These are phyloP conservation scores for Penicillium paxilli DNA, from an alignment of 495 filamentous ascomycete species.

Conservation along the genomic window DNA sequence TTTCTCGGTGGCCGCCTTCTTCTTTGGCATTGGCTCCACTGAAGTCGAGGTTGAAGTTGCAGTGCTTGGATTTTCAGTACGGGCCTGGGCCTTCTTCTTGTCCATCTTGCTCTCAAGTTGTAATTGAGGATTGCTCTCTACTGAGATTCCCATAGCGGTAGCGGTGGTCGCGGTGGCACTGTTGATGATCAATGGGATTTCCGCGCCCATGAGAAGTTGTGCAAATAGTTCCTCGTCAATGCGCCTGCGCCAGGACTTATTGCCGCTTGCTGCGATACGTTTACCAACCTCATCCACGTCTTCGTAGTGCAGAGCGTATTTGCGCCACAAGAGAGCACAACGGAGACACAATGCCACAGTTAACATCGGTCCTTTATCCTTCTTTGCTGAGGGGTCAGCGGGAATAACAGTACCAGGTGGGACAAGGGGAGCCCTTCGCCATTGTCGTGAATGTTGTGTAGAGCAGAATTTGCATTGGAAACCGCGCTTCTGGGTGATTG, in stretches of 20 bases:
- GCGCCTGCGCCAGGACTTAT: conserved; percentile 81
- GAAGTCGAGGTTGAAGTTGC: conserved; percentile 46
- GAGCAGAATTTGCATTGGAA: conserved; percentile 96
- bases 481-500: conserved; percentile 68
- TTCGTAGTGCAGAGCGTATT: conserved; percentile 95
- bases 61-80: conserved; percentile 51
- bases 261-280: conserved; percentile 79
- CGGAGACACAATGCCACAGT: conserved; percentile 84
- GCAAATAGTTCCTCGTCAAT: conserved; percentile 90
- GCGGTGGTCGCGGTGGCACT: conserved; percentile 46
- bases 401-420: conserved; percentile 68
- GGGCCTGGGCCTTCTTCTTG: conserved; percentile 63
- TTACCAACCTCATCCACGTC: conserved; percentile 91
- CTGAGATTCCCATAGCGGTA: conserved; percentile 41
- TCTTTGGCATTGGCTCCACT: conserved; percentile 57
- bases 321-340: conserved; percentile 89
- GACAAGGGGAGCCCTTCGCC: conserved; percentile 83
- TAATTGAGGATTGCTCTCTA: conserved; percentile 40
- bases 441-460: conserved; percentile 78
- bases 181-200: conserved; percentile 48
- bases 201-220: conserved; percentile 65
- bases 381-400: conserved; percentile 64
- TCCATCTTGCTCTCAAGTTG: conserved; percentile 42
- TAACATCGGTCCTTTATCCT: conserved; percentile 74
- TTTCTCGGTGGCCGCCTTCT: conserved; percentile 58